phyloP scores from a whole-genome alignment of 2,329 filamentous ascomycete genomes.

The Samsoniella hepiali region DNA sequence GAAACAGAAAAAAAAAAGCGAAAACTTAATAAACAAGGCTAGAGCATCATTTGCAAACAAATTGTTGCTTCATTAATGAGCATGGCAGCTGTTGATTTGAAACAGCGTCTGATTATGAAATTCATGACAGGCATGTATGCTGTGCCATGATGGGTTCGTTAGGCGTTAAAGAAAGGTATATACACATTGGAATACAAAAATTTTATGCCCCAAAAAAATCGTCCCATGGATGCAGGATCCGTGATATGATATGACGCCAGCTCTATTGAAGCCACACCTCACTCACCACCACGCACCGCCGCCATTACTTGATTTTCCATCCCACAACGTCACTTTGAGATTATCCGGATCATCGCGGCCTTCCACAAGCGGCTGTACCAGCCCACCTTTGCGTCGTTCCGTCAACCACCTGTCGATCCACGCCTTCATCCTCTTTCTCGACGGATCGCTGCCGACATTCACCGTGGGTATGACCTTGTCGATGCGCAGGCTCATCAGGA shows the following conservation, averaged over 20 bases:
- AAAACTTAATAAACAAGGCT: background rate
- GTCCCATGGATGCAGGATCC: background rate
- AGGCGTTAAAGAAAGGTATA: slow-evolving; percentile 17
- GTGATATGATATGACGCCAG: background rate
- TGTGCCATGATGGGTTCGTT: slow-evolving; percentile 17
- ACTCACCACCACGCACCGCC: slow-evolving; percentile 41
- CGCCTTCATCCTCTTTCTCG: slow-evolving; percentile 57
- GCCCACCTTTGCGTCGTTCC: slow-evolving; percentile 55
- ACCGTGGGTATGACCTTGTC: slow-evolving; percentile 92
- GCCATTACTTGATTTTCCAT: slow-evolving; percentile 37
- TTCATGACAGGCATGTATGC: slow-evolving; percentile 11
- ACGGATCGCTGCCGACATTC: slow-evolving; percentile 64
- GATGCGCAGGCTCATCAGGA: slow-evolving; percentile 81
- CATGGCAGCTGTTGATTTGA: slow-evolving; percentile 6
- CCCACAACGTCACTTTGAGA: slow-evolving; percentile 34
- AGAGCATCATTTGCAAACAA: slow-evolving; percentile 5
- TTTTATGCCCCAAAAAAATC: slow-evolving; percentile 4
- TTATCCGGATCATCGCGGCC: slow-evolving; percentile 34
- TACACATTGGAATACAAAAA: slow-evolving; percentile 18
- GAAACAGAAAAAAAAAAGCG: background rate
- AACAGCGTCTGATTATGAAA: slow-evolving; percentile 1
- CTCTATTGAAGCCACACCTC: slow-evolving; percentile 10
- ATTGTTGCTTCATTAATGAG: background rate
- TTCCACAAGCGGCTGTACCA: slow-evolving; percentile 44
- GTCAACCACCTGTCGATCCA: slow-evolving; percentile 63